Base-by-base conservation (phyloP, 2,329 filamentous ascomycete genomes). In the Fusarium sp. region DNA sequence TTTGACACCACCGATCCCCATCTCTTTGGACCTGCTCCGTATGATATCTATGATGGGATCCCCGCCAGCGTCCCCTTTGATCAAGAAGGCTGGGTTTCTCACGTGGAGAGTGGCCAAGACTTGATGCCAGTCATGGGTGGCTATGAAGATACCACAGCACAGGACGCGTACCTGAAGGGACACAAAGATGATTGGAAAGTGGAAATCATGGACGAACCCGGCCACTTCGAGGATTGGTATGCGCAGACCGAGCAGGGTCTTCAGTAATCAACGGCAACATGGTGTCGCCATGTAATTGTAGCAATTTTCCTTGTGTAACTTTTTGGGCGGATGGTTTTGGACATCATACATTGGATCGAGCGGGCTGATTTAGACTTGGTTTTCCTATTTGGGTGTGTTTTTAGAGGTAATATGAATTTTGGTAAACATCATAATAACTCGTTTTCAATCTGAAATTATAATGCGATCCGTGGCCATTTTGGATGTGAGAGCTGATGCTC, bases 141-240 rank as follows among this genome's bases (percentile, higher is more conserved):
- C 20, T 70, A 66, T 32, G 57, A 60, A 30, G 68, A 68, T 38
- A 23, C 58, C 5, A 63, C 59, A 50, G 67, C 71, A 20, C 76
- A 78, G 50, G 76, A 78, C 23, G 73, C 64, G 9, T 80, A 79
- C 50, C 73, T 83, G 32, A 76, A 72, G 45, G 80, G 81, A 26
- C 75, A 70, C 13, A 73, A 79, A 35, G 73, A 71, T 14, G 80
- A 80, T 54, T 83, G 81, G 81, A 73, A 78, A 59, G 71, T 82
- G 12, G 78, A 80, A 67, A 74, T 79, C 23, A 60, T 82, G 12
- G 78, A 79, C 12, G 76, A 77, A 26, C 69, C 66, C 23, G 72
- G 73, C 26, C 77, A 79, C 50, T 80, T 79, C 61, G 76, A 76
- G 35, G 67, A 79, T 37, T 81, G 79, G 78, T 78, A 80, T 63